A percentile compares a stretch with the other conserved stretches of the same genome.
Evolutionary conservation across 257 asterid species (phyloP).

Genomic region (Eustoma russellianum): DNA sequence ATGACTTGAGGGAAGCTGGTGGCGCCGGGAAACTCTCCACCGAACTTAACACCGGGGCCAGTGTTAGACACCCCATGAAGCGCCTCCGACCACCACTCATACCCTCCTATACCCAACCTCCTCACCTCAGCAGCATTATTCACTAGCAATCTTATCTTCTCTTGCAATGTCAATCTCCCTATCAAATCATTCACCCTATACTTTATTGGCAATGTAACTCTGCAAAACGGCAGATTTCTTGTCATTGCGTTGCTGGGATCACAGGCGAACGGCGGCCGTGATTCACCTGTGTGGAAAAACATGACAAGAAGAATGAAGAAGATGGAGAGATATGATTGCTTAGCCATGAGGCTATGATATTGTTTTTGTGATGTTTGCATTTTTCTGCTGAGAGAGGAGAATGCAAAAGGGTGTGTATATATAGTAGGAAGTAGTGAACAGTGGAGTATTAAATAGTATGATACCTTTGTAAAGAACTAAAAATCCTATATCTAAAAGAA

Average conservation of each 20-base stretch:
- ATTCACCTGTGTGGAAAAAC: slow-evolving; percentile 19
- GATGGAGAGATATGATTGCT: slow-evolving; percentile 7
- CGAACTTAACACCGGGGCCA: slow-evolving; percentile 67
- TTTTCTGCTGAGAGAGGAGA: slow-evolving; percentile 10
- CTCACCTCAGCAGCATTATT: slow-evolving; percentile 81
- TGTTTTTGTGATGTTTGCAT: neutral
- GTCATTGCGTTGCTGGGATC: slow-evolving; percentile 46
- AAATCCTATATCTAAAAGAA: too few relatives aligned
- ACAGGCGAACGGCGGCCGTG: slow-evolving; percentile 64
- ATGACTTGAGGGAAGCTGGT: slow-evolving; percentile 92
- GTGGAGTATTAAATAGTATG: neutral
- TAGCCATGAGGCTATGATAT: slow-evolving; percentile 2
- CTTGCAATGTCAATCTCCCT: slow-evolving; percentile 56
- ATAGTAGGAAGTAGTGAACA: slow-evolving; percentile 15
- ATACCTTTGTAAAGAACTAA: too few relatives aligned
- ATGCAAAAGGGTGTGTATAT: slow-evolving; percentile 12
- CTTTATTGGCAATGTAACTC: slow-evolving; percentile 31
- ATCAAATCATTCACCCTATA: slow-evolving; percentile 62
- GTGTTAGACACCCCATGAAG: slow-evolving; percentile 82
- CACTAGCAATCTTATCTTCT: slow-evolving; percentile 53
- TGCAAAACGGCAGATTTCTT: slow-evolving; percentile 40
- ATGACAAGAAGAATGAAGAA: slow-evolving; percentile 13
- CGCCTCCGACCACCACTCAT: slow-evolving; percentile 99
- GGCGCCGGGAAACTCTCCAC: slow-evolving; percentile 68
- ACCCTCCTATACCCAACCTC: slow-evolving; percentile 61